Base-by-base conservation (phyloP, 2,329 filamentous ascomycete species). In the Ophiostoma sp. region DNA sequence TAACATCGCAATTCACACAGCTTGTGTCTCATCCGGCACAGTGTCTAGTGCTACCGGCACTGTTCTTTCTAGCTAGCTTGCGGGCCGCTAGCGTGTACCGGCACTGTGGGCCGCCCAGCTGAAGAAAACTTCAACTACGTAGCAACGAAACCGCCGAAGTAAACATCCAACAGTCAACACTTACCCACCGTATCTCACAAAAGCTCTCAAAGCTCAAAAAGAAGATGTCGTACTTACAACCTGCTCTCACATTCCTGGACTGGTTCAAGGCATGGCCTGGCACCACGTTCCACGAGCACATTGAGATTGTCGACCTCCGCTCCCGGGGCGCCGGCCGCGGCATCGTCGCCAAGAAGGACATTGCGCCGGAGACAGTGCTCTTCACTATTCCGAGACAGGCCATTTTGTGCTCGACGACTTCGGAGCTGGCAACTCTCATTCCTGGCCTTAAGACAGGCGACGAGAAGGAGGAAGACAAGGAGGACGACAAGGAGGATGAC, bases 301-400 rank as follows among this genome's bases (percentile, higher is more conserved):
- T 87, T 64, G 75, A 80, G 70, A 82, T 87, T 64, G 78, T 77
- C 38, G 85, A 87, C 72, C 75, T 87, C 67, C 78, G 85, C 38
- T 74, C 72, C n/a, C 77, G 78, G 9, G 78, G 80, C 63, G 83
- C 84, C 2, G 85, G 85, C 1, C 79, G 85, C 66, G 85, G 85
- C 65, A 85, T 87, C 70, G 91, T 96, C 73, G 90, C 92, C 40
- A 83, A 79, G 36, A 76, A 83, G 69, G 85, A 92, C 71, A 91
- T 97, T 67, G 79, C 82, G 18, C 84, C 90, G 73, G 90, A 93
- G 70, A 91, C 92, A 68, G 85, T 89, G 64, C 84, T 96, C 60
- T 96, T 96, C 80, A 88, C 86, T 64, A 90, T 96, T 70, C 92
- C 92, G 2, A 87, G 90, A 70, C 79, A 81, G 64, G 81, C 84